These are phyloP conservation scores for Pelargonium cotyledonis DNA, from an alignment of 441 rosid species.

Conservation along the genomic window DNA sequence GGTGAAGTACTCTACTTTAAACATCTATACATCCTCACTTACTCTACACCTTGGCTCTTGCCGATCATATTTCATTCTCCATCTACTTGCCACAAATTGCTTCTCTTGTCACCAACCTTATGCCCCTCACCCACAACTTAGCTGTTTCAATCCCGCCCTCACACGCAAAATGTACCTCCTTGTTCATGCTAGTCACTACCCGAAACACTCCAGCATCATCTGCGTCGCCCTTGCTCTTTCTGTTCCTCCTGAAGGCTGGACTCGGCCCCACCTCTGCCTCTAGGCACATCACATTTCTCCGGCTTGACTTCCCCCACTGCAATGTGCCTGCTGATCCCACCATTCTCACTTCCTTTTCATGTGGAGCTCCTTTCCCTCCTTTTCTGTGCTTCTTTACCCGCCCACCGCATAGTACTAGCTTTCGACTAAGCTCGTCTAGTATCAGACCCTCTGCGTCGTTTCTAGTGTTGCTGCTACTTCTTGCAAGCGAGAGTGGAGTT, in stretches of 20 bases:
- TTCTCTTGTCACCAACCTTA: slow-evolving; percentile 58
- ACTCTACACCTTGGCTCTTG: too few relatives aligned
- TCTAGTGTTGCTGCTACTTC: slow-evolving; percentile 9
- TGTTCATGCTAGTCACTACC: slow-evolving; percentile 60
- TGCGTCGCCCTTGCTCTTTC: slow-evolving; percentile 35
- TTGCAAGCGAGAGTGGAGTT: slow-evolving; percentile 57
- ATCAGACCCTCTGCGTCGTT: slow-evolving; percentile 50
- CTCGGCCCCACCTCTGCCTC: slow-evolving; percentile 63
- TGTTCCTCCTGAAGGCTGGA: slow-evolving; percentile 39
- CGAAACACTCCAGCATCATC: slow-evolving; percentile 57
- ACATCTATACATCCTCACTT: slow-evolving; percentile 24
- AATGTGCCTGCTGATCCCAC: slow-evolving; percentile 46
- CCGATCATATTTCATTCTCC: neutral
- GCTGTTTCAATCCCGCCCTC: slow-evolving; percentile 73
- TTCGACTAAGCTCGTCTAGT: slow-evolving; percentile 61
- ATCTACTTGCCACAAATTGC: slow-evolving; percentile 32
- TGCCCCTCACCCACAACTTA: slow-evolving; percentile 87
- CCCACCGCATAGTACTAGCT: slow-evolving; percentile 48
- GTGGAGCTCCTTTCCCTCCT: slow-evolving; percentile 72
- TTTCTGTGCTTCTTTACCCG: slow-evolving; percentile 66
- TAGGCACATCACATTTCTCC: slow-evolving; percentile 58
- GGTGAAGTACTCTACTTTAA: slow-evolving; percentile 30
- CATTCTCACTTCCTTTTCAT: slow-evolving; percentile 53
- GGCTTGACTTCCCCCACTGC: slow-evolving; percentile 72
- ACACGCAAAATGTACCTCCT: slow-evolving; percentile 74